Evolutionary conservation across 495 filamentous ascomycete genomes (phyloP).

Genomic region (Zalerion maritima): DNA sequence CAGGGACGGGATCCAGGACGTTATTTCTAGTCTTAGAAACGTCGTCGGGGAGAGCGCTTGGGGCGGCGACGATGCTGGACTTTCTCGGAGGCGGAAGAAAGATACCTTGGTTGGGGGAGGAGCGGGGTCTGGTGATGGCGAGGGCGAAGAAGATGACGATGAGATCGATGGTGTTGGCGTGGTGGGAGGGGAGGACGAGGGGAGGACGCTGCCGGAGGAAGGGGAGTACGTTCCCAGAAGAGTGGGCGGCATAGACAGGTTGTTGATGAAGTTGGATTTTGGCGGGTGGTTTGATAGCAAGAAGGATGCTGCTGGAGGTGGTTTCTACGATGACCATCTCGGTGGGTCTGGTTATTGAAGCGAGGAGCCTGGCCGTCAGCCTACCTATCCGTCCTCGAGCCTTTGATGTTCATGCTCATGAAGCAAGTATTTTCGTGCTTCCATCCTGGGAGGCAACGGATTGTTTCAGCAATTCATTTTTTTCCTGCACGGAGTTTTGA

Average conservation of each 20-base stretch:
- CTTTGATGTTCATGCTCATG: too few species aligned
- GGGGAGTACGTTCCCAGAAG: slow-evolving; percentile 45
- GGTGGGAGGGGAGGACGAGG: slow-evolving; percentile 27
- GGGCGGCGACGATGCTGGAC: slow-evolving; percentile 16
- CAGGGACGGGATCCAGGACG: slow-evolving; percentile 44
- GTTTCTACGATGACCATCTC: too few species aligned
- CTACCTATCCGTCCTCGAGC: too few species aligned
- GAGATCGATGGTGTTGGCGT: slow-evolving; percentile 8
- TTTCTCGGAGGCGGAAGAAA: slow-evolving; percentile 11
- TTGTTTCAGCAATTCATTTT: too few species aligned
- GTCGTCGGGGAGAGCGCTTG: too few species aligned
- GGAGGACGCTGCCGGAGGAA: slow-evolving; percentile 11
- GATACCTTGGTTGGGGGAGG: slow-evolving; percentile 12
- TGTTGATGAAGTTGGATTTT: slow-evolving; percentile 81
- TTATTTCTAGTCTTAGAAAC: slow-evolving; percentile 44
- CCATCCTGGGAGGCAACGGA: too few species aligned
- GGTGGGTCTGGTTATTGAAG: too few species aligned
- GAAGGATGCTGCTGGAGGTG: too few species aligned
- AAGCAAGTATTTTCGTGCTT: too few species aligned
- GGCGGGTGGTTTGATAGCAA: slow-evolving; percentile 32
- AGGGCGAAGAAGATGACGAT: slow-evolving; percentile 8
- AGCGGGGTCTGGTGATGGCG: slow-evolving; percentile 14
- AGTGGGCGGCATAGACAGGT: slow-evolving; percentile 57
- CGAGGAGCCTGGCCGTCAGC: too few species aligned
- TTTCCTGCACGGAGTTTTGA: too few species aligned